Conservation (phyloP, 2,329 filamentous ascomycete species). For the Sporothrix brunneoviolacea region DNA sequence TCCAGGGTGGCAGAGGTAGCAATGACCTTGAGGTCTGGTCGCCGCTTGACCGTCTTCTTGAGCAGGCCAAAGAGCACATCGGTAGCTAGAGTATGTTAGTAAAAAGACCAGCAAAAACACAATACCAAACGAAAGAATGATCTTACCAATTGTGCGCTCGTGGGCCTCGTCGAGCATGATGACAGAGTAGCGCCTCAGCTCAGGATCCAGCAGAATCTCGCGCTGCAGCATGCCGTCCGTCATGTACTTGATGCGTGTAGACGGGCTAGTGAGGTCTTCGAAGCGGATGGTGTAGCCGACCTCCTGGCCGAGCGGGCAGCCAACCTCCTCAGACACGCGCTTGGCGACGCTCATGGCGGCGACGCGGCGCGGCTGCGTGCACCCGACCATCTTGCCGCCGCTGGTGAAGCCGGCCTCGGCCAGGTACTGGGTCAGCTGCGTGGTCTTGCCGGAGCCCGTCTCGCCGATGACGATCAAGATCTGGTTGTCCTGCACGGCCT, state of each 20-base stretch:
- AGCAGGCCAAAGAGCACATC: slow-evolving; percentile 91
- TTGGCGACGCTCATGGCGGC: slow-evolving; percentile 91
- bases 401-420: slow-evolving; percentile 88
- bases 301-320: slow-evolving; percentile 67
- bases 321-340: slow-evolving; percentile 85
- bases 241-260: slow-evolving; percentile 98
- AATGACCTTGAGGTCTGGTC: slow-evolving; percentile 87
- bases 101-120: neutral
- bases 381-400: slow-evolving; percentile 84
- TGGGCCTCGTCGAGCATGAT: slow-evolving; percentile 99
- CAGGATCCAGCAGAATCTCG: slow-evolving; percentile 87
- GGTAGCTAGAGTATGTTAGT: slow-evolving; percentile 47
- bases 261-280: slow-evolving; percentile 82
- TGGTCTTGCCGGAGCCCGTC: slow-evolving; percentile 95
- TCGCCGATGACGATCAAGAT: slow-evolving; percentile 94
- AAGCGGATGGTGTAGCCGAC: slow-evolving; percentile 97
- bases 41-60: slow-evolving; percentile 83
- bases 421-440: slow-evolving; percentile 89
- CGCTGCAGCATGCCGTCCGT: slow-evolving; percentile 97
- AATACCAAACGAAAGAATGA: neutral
- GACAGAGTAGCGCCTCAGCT: slow-evolving; percentile 82
- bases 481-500: slow-evolving; percentile 82
- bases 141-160: slow-evolving; percentile 71
- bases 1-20: slow-evolving; percentile 95
- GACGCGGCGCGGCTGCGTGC: slow-evolving; percentile 91